Base-by-base conservation (phyloP, 2,329 filamentous ascomycete genomes). In the Rhinocladiella mackenziei region DNA sequence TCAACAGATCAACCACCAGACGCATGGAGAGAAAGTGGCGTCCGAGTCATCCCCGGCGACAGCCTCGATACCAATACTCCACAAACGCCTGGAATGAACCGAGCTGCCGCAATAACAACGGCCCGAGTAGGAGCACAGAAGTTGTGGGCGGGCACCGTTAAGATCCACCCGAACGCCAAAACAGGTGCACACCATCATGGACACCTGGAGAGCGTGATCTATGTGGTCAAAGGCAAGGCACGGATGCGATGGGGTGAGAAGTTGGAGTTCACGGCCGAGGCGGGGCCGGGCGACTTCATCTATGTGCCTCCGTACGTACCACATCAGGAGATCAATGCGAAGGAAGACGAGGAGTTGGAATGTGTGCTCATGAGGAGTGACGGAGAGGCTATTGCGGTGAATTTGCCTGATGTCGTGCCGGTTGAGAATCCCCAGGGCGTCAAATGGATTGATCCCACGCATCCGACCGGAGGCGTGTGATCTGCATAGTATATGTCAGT, bases 241-340 rank as follows among this genome's bases (percentile, higher is more conserved):
- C 58, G 69, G 4, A 71, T 72, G 68, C 62, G 68, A 5, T 71
- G 68, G 68, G 69, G 69, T 20, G 64, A 67, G 53, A 64, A 61
- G 38, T 53, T 72, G 39, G 64, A 71, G 55, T 72, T 68, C 53
- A 66, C 63, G 1, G 68, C 68, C 19, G 68, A 70, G 56, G 67
- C 67, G 15, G 68, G 69, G 13, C 67, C 67, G 2, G 68, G 68
- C 2, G 68, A 71, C 49, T 72, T 71, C 51, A 71, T 72, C 41
- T 72, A 65, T 51, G 67, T 71, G 19, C 68, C 68, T 26, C 67
- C 68, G 2, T 70, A 65, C 47, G 65, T 68, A 30, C 67, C 68
- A 28, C 68, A 72, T 56, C 68, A 72, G 56, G 67, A 71, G 60
- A 71, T 71, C 54, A 71, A 70, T 52, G 67, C 67, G 3, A 57